Percentiles rank a stretch among this genome's conserved stretches.
These are phyloP conservation scores for Lodderomyces beijingensis DNA, from an alignment of 1,139 yeast genomes.

Conservation along the genomic window DNA sequence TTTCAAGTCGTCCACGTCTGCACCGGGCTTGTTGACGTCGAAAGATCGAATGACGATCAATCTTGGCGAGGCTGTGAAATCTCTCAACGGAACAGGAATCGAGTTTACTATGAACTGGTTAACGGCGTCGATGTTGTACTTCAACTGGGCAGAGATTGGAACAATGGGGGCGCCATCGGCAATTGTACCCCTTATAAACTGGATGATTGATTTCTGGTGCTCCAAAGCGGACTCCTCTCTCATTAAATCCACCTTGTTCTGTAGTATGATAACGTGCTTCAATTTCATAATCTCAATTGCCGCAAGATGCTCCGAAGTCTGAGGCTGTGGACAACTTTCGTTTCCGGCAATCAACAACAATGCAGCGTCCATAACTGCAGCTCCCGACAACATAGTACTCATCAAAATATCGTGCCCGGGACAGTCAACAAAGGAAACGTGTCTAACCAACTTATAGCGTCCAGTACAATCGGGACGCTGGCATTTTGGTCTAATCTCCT, in stretches of 20 bases:
- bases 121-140: conserved; percentile 97
- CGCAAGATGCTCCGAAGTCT: conserved; percentile 98
- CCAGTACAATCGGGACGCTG: conserved; percentile 79
- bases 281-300: conserved; percentile 99
- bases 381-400: conserved; percentile 99
- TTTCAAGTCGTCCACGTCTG: conserved; percentile 92
- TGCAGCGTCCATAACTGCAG: conserved; percentile 99
- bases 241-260: conserved; percentile 98
- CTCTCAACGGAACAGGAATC: conserved; percentile 95
- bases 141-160: conserved; percentile 97
- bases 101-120: conserved; percentile 93
- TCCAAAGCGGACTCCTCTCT: conserved; percentile 95
- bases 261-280: conserved; percentile 92
- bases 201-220: conserved; percentile 87
- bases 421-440: conserved; percentile 98
- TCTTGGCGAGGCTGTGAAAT: conserved; percentile 88
- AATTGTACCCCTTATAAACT: conserved; percentile 93
- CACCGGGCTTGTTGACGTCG: conserved; percentile 98
- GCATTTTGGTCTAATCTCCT: conserved; percentile 91
- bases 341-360: conserved; percentile 93
- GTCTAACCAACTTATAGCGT: conserved; percentile 86
- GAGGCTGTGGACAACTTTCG: conserved; percentile 99
- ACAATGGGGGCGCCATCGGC: conserved; percentile 99
- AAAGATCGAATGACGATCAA: conserved; percentile 97
- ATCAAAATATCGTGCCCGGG: conserved; percentile 99